Percentiles rank a stretch among this genome's conserved stretches.
phyloP scores from a whole-genome alignment of 2,329 filamentous ascomycete species.

The Nannizzia gypsea region DNA sequence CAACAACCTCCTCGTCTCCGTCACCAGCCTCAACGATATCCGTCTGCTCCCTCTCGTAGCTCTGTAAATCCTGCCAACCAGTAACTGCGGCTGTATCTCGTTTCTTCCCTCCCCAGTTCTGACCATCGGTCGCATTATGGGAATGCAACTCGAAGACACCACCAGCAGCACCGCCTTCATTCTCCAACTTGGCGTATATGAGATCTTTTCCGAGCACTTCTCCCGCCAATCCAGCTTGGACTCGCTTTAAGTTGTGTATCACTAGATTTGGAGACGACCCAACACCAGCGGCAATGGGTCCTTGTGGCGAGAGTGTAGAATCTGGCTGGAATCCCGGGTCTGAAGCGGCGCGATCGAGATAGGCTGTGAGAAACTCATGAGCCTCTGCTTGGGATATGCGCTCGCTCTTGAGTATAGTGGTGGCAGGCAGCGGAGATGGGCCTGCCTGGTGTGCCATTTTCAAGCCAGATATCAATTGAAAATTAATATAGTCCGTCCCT shows the following conservation, averaged over 20 bases:
- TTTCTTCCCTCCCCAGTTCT: slow-evolving; percentile 26
- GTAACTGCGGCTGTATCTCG: not conserved
- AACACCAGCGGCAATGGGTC: slow-evolving; percentile 32
- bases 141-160: slow-evolving; percentile 8
- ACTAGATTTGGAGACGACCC: slow-evolving; percentile 32
- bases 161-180: slow-evolving; percentile 5
- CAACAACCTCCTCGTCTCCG: slow-evolving; percentile 18
- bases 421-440: slow-evolving; percentile 29
- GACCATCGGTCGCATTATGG: slow-evolving; percentile 3
- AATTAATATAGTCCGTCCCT: not conserved
- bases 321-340: slow-evolving; percentile 35
- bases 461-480: not conserved
- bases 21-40: slow-evolving; percentile 17
- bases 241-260: slow-evolving; percentile 35
- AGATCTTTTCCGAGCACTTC: slow-evolving; percentile 33
- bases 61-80: slow-evolving; percentile 21
- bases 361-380: slow-evolving; percentile 33
- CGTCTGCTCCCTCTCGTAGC: slow-evolving; percentile 27
- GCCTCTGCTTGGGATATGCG: slow-evolving; percentile 29
- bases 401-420: slow-evolving; percentile 26
- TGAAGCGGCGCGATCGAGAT: slow-evolving; percentile 31
- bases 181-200: slow-evolving; percentile 23
- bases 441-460: slow-evolving; percentile 26
- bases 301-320: slow-evolving; percentile 33
- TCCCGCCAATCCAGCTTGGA: slow-evolving; percentile 33